Conservation (phyloP, 2,329 filamentous ascomycete genomes). For the Calonectria pauciramosa region DNA sequence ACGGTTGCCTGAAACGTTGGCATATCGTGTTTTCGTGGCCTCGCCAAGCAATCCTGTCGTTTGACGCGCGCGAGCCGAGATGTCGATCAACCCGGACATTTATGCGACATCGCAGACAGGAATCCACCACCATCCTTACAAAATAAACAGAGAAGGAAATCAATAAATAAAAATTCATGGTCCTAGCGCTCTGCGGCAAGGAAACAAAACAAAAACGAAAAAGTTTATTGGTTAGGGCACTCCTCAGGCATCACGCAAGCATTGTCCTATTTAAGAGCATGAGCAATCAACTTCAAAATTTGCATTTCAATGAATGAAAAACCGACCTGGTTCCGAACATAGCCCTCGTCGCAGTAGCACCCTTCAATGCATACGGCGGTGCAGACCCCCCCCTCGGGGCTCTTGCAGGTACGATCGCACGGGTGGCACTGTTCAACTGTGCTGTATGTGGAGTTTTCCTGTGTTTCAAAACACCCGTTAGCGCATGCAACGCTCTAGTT, state of each 20-base stretch:
- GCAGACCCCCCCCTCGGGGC: background rate
- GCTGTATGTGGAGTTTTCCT: slow-evolving; percentile 1
- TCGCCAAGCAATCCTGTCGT: background rate
- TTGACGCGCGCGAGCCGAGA: background rate
- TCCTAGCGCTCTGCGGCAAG: background rate
- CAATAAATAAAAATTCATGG: background rate
- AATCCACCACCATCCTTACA: background rate
- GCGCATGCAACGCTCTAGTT: background rate
- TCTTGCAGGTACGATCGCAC: too few relatives aligned
- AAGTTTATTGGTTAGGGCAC: background rate
- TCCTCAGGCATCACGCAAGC: background rate
- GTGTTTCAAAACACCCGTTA: background rate
- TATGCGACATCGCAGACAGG: background rate
- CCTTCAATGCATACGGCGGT: background rate
- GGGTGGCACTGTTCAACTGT: too few relatives aligned
- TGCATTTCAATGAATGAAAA: too few relatives aligned
- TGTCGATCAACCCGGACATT: too few relatives aligned
- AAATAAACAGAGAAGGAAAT: background rate
- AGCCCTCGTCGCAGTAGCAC: background rate
- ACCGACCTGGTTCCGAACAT: background rate
- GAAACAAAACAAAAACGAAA: too few relatives aligned
- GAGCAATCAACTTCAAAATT: too few relatives aligned
- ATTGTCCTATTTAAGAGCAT: background rate
- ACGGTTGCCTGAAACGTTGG: background rate
- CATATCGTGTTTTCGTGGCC: background rate